Evolutionary conservation across 345 rosid species (phyloP), one percentile per base, ranked within the genome.

Genomic region (Anastatica hierochuntica): DNA sequence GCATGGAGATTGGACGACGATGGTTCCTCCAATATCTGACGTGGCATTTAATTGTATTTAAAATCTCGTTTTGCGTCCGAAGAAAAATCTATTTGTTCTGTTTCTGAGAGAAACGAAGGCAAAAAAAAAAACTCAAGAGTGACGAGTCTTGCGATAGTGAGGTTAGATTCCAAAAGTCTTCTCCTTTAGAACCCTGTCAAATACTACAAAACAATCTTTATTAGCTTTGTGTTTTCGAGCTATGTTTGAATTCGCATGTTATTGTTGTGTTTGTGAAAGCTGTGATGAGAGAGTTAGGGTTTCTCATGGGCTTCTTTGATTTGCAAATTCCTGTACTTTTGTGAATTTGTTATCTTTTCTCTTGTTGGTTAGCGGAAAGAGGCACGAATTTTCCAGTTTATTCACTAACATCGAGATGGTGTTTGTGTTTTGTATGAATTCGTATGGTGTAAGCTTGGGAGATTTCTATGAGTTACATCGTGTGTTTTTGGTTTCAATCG

Each of bases 1-100:
- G 1, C 14, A 37, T 3, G 9, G 49, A 13, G 30, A 39, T 17
- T 17, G 68, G 43, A 57, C 58, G 7, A 26, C 33, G 41, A 19
- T 43, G 56, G 29, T 50, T 26, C 19, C 18, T 20, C 21, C 8
- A 0, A 36, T 2, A 19, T 36, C 39, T 10, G 37, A 79, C 76
- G 77, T 80, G 90, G 79, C 77, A 77, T 43, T 82, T 68, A 79
- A 78, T 60, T 40, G 70, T 71, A 64, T 77, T 80, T 83, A 58
- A 84, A 82, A 68, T 76, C 87, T 75, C 80, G 63, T 27, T 49
- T 43, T 57, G 64, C 33, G 70, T 65, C 70, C 59, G 70, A 57
- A 65, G 29, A 64, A 40, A 10, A 31, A 49, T 61, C 56, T 55
- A 19, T 55, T 64, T 49, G 51, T 56, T 64, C 52, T 56, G 63